Evolutionary conservation across 305 asterid species (phyloP), one percentile per base, ranked within the genome.

Genomic region (Fraxinus albicans): DNA sequence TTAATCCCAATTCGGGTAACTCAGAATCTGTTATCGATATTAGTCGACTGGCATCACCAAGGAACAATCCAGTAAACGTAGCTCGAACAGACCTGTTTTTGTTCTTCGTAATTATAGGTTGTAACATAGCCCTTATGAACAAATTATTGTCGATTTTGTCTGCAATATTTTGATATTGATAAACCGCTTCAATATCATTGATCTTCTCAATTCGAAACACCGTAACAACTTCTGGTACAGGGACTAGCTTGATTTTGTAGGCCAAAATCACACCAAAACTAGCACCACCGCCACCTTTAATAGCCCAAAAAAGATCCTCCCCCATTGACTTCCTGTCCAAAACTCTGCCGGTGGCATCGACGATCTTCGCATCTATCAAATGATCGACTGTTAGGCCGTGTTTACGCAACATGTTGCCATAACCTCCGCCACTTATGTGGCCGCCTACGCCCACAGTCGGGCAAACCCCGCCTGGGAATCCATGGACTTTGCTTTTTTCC

Each of bases 51-150:
- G 90, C 53, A 33, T 81, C 82, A 0, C 94, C 92, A 0, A 90
- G 87, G 80, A 86, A 90, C 76, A 85, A 2, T 0, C 87, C 92
- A 0, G 80, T 84, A 40, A 87, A 90, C 17, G 89, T 78, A 15
- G 84, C 83, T 15, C 89, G 79, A 15, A 89, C 81, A 7, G 78
- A 79, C 29, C 80, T 80, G 25, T 17, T 84, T 0, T 17, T 47
- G 21, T 77, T 86, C 1, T 73, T 42, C 0, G 77, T 25, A 36
- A 25, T 25, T 25, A 82, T 63, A 0, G 86, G 86, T 15, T 86
- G 89, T n/a, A 85, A 7, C 4, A 88, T 79, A 7, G 81, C 78
- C 76, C 92, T 76, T n/a, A 89, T 84, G 83, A 89, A 89, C 29
- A 87, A 76, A 80, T 85, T 83, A 12, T 83, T 31, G 77, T 89